Percentiles rank a stretch among this genome's conserved stretches.
These are phyloP conservation scores for Podila epicladia DNA, from an alignment of 192 early-diverging fungal species.

Conservation along the genomic window DNA sequence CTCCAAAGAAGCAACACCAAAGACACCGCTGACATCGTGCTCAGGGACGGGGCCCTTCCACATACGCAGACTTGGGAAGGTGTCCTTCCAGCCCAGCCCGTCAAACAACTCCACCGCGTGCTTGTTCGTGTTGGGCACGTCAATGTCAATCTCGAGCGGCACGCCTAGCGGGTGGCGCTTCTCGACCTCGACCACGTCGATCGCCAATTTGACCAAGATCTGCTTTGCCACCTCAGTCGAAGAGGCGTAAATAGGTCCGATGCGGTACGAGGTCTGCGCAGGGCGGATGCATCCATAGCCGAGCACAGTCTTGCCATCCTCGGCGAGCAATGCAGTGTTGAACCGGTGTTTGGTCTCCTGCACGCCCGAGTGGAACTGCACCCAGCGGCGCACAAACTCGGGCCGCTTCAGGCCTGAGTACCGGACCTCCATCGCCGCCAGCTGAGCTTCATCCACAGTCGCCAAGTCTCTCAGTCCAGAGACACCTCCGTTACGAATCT, in stretches of 20 bases:
- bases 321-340: conserved; percentile 13
- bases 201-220: conserved; percentile 37
- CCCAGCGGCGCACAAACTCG: conserved; percentile 23
- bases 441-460: background rate
- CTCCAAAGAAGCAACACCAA: conserved; percentile 30
- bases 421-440: conserved; percentile 8
- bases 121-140: conserved; percentile 23
- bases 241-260: conserved; percentile 45
- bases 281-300: conserved; percentile 46
- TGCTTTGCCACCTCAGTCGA: conserved; percentile 28
- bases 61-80: conserved; percentile 44
- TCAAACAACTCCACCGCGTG: conserved; percentile 27
- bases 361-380: conserved; percentile 7
- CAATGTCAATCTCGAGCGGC: conserved; percentile 20
- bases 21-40: conserved; percentile 44
- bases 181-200: conserved; percentile 13
- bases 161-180: background rate
- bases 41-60: conserved; percentile 48
- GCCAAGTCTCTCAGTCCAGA: background rate
- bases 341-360: conserved; percentile 18
- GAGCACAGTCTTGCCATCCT: conserved; percentile 5
- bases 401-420: conserved; percentile 37
- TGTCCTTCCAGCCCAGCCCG: conserved; percentile 22
- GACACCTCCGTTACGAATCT: background rate
- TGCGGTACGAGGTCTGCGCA: conserved; percentile 38